Evolutionary conservation across 352 stramenopile genomes (phyloP).

Genomic region (Thalassiosira hispida): DNA sequence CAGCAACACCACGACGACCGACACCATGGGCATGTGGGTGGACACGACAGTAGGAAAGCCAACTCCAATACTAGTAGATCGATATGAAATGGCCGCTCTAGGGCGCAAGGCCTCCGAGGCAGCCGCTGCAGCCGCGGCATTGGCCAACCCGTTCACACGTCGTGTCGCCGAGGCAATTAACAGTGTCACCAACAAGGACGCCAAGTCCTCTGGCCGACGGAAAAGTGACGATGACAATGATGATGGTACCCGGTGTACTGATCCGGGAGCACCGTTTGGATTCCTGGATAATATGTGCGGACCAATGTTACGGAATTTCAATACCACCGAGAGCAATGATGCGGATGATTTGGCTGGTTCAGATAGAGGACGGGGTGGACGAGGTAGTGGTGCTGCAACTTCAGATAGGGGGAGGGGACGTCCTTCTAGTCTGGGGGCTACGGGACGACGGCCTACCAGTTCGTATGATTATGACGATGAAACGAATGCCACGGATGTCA

Average conservation of each 20-base stretch:
- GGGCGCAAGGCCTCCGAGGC: conserved; percentile 42
- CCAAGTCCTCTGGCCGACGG: neutral
- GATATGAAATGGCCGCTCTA: conserved; percentile 31
- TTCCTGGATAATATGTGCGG: conserved; percentile 58
- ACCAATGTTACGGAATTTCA: conserved; percentile 40
- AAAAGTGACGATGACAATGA: neutral
- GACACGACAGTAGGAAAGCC: no score
- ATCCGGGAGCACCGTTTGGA: conserved; percentile 3
- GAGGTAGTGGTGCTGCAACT: neutral
- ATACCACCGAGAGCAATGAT: neutral
- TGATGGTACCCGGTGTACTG: neutral
- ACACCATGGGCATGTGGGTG: no score
- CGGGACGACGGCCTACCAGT: conserved; percentile 6
- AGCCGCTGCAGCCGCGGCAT: conserved; percentile 16
- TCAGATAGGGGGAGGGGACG: conserved; percentile 1
- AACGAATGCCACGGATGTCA: conserved; percentile 38
- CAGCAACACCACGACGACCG: no score
- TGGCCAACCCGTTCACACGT: conserved; percentile 27
- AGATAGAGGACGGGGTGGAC: neutral
- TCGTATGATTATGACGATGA: conserved; percentile 55
- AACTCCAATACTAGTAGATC: no score
- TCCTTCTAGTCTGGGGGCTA: neutral
- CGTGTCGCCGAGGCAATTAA: conserved; percentile 28
- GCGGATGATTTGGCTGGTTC: conserved; percentile 24
- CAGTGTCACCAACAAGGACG: conserved; percentile 6